A percentile compares a stretch with the other conserved stretches of the same genome.
These are phyloP conservation scores for Citrus inodora DNA, from an alignment of 345 rosid species.

Conservation along the genomic window DNA sequence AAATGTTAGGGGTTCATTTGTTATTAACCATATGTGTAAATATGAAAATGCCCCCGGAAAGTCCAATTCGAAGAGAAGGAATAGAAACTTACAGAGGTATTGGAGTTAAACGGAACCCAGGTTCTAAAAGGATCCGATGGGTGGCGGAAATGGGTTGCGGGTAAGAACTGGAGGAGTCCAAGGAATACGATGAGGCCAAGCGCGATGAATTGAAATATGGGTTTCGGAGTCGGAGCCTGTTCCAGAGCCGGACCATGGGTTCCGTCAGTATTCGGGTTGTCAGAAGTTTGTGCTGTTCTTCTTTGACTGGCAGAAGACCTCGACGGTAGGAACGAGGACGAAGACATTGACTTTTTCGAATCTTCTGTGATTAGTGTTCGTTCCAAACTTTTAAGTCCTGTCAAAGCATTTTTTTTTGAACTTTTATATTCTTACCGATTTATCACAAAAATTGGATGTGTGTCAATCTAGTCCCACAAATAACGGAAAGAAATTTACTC, in stretches of 20 bases:
- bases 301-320: constrained; percentile 11
- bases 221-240: constrained; percentile 22
- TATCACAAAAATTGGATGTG: too few relatives aligned
- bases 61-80: not conserved
- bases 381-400: too few relatives aligned
- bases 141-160: constrained; percentile 44
- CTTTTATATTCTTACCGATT: too few relatives aligned
- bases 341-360: constrained; percentile 10
- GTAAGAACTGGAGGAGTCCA: constrained; percentile 33
- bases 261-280: not conserved
- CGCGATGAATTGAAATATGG: constrained; percentile 22
- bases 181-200: constrained; percentile 25
- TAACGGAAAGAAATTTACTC: too few relatives aligned
- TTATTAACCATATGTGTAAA: too few relatives aligned
- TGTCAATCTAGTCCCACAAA: too few relatives aligned
- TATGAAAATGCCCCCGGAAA: not conserved
- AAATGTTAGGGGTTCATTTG: too few relatives aligned
- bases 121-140: constrained; percentile 34
- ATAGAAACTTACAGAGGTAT: constrained; percentile 10
- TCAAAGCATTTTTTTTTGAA: too few relatives aligned
- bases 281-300: constrained; percentile 12
- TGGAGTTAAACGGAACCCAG: constrained; percentile 29
- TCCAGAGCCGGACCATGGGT: not conserved
- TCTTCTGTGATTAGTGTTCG: too few relatives aligned
- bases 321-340: constrained; percentile 11